Evolutionary conservation across 352 stramenopile genomes (phyloP).

Genomic region (Phytophthora europaea): DNA sequence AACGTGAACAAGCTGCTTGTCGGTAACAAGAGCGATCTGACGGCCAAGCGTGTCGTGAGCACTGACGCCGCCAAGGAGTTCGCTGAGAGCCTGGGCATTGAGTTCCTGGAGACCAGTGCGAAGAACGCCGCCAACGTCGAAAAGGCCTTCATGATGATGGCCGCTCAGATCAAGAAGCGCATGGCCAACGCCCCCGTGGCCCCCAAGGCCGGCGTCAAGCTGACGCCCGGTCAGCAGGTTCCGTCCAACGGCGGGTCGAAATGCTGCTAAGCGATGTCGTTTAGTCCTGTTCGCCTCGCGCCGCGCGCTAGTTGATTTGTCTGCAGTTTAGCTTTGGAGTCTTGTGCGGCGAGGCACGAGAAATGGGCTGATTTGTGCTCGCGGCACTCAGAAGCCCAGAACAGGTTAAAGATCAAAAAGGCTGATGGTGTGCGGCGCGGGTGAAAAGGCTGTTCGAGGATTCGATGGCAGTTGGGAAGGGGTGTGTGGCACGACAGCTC

Average conservation of each 20-base stretch:
- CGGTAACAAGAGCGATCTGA: slow-evolving; percentile 98
- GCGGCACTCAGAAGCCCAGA: slow-evolving; percentile 16
- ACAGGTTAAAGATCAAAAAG: slow-evolving; percentile 38
- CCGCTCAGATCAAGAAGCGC: slow-evolving; percentile 93
- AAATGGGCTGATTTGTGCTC: slow-evolving; percentile 4
- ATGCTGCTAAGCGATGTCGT: slow-evolving; percentile 85
- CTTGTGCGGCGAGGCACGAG: slow-evolving; percentile 25
- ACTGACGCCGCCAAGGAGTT: slow-evolving; percentile 95
- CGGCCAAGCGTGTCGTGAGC: slow-evolving; percentile 94
- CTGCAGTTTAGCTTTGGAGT: slow-evolving; percentile 32
- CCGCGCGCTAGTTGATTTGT: slow-evolving; percentile 29
- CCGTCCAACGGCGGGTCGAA: slow-evolving; percentile 74
- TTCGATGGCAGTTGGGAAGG: slow-evolving; percentile 29
- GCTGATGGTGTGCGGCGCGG: slow-evolving; percentile 24
- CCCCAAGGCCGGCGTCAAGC: slow-evolving; percentile 72
- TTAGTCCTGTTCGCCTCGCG: slow-evolving; percentile 50
- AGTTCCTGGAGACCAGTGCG: slow-evolving; percentile 91
- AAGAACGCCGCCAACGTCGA: slow-evolving; percentile 93
- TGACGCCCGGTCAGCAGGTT: slow-evolving; percentile 75
- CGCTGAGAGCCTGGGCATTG: slow-evolving; percentile 87
- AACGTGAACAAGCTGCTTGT: slow-evolving; percentile 98
- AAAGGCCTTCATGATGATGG: slow-evolving; percentile 95
- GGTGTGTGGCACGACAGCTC: slow-evolving; percentile 11
- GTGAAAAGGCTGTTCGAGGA: slow-evolving; percentile 41
- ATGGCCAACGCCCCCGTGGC: slow-evolving; percentile 88